phyloP scores from a whole-genome alignment of 2,329 filamentous ascomycete species.

The Penicillium sp. region DNA sequence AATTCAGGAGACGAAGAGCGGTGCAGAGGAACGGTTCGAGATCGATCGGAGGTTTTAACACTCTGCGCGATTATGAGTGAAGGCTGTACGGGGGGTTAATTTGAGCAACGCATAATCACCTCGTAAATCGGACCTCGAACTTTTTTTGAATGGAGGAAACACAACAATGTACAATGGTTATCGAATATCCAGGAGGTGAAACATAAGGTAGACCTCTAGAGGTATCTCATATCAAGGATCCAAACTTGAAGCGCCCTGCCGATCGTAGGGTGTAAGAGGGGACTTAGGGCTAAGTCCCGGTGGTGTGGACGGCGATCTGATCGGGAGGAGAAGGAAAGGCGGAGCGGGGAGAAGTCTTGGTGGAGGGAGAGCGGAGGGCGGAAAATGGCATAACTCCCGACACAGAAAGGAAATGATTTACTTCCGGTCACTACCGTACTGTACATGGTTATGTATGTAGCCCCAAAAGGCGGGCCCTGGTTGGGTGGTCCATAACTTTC shows the following conservation, averaged over 20 bases:
- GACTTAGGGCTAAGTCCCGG: background rate
- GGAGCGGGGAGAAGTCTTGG: slow-evolving; percentile 8
- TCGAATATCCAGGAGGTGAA: slow-evolving; percentile 5
- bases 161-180: background rate
- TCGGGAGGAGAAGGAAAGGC: background rate
- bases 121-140: background rate
- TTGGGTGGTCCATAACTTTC: too few species aligned
- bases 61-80: background rate
- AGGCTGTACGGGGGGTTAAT: background rate
- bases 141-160: background rate
- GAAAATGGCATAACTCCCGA: slow-evolving; percentile 2
- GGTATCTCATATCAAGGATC: background rate
- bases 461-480: too few species aligned
- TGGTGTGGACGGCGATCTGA: background rate
- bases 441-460: too few species aligned
- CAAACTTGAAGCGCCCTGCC: background rate
- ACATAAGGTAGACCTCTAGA: background rate
- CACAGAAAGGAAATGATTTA: background rate
- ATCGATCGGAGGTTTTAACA: background rate
- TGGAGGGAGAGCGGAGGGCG: slow-evolving; percentile 3
- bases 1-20: background rate
- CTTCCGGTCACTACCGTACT: background rate
- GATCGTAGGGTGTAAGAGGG: background rate
- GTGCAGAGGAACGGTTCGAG: background rate
- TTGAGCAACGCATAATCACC: background rate